These are phyloP conservation scores for Filobasidium wieringae DNA, from an alignment of 768 basidiomycete genomes.

Conservation along the genomic window DNA sequence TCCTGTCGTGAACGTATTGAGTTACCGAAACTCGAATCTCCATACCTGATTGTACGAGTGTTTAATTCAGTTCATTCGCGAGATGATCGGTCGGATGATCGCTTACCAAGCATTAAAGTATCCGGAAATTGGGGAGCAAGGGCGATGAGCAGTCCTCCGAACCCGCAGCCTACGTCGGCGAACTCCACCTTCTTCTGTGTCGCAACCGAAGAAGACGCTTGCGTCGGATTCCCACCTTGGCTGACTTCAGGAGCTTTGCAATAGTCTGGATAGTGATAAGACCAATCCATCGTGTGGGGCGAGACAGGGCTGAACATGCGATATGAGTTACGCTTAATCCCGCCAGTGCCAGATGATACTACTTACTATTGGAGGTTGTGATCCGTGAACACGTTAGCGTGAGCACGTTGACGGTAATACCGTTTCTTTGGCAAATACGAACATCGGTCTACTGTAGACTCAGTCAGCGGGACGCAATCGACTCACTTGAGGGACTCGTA, in stretches of 20 bases:
- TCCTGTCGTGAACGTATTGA: constrained; percentile 88
- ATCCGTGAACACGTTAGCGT: constrained; percentile 46
- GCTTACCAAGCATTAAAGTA: constrained; percentile 76
- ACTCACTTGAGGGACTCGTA: not conserved
- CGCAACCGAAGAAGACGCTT: constrained; percentile 24
- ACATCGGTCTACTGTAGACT: too few relatives aligned
- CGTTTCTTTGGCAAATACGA: constrained; percentile 38
- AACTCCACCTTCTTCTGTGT: constrained; percentile 66
- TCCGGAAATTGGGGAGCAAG: constrained; percentile 85
- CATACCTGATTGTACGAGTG: constrained; percentile 51
- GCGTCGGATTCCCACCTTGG: not conserved
- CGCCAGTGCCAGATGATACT: not conserved
- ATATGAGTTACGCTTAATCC: not conserved
- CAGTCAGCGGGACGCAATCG: too few relatives aligned
- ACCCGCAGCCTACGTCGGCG: constrained; percentile 95
- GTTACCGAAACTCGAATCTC: constrained; percentile 96
- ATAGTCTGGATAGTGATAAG: constrained; percentile 65
- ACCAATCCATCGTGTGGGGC: constrained; percentile 70
- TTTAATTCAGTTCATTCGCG: not conserved
- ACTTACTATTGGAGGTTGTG: constrained; percentile 66
- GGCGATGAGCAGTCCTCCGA: constrained; percentile 80
- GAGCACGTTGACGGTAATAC: constrained; percentile 46
- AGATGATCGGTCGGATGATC: constrained; percentile 12
- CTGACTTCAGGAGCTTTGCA: constrained; percentile 18
- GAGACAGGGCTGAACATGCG: constrained; percentile 47